A percentile compares a stretch with the other conserved stretches of the same genome.
phyloP scores from a whole-genome alignment of 179 eudicot genomes.

The Drosera spatulata region DNA sequence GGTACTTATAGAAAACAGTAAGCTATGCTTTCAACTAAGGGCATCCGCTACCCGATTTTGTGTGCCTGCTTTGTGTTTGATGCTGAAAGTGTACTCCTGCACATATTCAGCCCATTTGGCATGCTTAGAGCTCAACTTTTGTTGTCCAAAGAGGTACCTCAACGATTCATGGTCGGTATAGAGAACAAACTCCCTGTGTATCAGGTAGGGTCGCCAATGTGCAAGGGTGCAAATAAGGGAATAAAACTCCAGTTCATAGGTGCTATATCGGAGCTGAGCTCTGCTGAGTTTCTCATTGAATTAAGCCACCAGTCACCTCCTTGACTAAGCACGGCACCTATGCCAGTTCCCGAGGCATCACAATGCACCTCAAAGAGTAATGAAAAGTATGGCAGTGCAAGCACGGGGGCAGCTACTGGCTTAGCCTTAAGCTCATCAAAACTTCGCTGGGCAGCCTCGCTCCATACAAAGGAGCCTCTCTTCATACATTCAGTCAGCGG shows the following conservation, averaged over 20 bases:
- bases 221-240: neutral
- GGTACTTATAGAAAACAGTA: neutral
- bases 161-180: neutral
- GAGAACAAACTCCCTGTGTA: neutral
- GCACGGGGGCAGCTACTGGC: neutral
- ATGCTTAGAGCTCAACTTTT: neutral
- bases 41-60: neutral
- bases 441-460: neutral
- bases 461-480: neutral
- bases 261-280: neutral
- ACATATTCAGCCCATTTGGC: neutral
- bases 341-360: neutral
- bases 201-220: neutral
- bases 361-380: neutral
- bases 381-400: neutral
- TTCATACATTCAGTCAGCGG: neutral
- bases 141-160: constrained; percentile 5
- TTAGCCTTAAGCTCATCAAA: neutral
- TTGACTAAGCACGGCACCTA: neutral
- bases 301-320: neutral
- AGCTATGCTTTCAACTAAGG: neutral
- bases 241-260: neutral
- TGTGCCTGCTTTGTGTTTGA: neutral
- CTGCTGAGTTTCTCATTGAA: neutral
- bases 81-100: neutral